Evolutionary conservation across 495 filamentous ascomycete species (phyloP).

Genomic region (Penicillium argentinense): DNA sequence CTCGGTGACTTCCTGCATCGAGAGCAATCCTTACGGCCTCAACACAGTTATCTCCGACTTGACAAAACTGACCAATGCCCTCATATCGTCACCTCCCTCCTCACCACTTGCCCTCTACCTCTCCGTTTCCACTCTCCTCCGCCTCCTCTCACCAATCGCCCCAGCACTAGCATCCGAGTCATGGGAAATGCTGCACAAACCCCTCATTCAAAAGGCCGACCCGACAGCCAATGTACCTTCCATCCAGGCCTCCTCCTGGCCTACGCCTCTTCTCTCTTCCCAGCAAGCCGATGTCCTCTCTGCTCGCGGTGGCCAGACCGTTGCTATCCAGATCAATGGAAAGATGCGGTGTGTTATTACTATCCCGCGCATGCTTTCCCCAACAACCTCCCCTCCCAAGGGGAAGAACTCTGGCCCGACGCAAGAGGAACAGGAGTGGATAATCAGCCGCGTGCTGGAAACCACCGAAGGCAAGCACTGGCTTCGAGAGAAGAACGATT

Average conservation of each 20-base stretch:
- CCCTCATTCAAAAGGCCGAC: slow-evolving; percentile 15
- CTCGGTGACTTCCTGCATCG: slow-evolving; percentile 67
- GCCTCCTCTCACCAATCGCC: slow-evolving; percentile 73
- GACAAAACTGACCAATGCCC: slow-evolving; percentile 71
- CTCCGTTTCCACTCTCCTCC: slow-evolving; percentile 53
- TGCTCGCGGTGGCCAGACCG: slow-evolving; percentile 41
- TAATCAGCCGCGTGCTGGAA: slow-evolving; percentile 52
- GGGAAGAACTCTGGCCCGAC: slow-evolving; percentile 12
- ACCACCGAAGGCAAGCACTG: slow-evolving; percentile 47
- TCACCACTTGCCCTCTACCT: slow-evolving; percentile 37
- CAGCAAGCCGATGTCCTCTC: slow-evolving; percentile 50
- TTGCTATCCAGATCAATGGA: slow-evolving; percentile 76
- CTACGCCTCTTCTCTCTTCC: slow-evolving; percentile 39
- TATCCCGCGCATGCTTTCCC: slow-evolving; percentile 41
- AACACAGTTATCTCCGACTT: slow-evolving; percentile 83
- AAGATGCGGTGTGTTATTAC: slow-evolving; percentile 65
- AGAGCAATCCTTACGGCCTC: slow-evolving; percentile 63
- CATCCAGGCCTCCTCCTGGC: slow-evolving; percentile 56
- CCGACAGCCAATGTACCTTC: slow-evolving; percentile 16
- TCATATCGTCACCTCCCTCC: slow-evolving; percentile 41
- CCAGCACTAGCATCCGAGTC: slow-evolving; percentile 78
- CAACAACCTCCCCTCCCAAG: slow-evolving; percentile 17
- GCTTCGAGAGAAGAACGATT: slow-evolving; percentile 48
- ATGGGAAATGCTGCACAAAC: slow-evolving; percentile 61
- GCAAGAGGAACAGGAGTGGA: slow-evolving; percentile 50